Percentiles rank a stretch among this genome's conserved stretches.
Evolutionary conservation across 2,329 filamentous ascomycete species (phyloP).

Genomic region (Trichoderma asperellum): DNA sequence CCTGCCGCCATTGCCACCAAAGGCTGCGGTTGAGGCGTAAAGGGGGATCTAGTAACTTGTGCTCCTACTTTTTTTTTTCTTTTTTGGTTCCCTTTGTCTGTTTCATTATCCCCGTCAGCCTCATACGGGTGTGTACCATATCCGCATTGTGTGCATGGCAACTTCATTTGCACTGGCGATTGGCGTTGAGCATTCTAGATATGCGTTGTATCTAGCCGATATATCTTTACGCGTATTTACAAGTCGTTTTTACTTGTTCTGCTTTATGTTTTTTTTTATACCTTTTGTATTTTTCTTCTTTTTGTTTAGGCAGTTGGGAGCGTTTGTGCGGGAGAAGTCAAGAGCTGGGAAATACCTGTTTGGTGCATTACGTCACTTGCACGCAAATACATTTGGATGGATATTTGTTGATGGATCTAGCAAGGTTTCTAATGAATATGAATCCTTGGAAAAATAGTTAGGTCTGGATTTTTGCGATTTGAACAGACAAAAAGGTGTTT

Average conservation of each 20-base stretch:
- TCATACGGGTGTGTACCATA: not conserved
- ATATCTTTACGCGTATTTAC: not conserved
- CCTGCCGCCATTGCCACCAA: constrained; percentile 49
- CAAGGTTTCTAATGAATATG: not conserved
- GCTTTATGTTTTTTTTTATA: constrained; percentile 15
- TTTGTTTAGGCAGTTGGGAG: not conserved
- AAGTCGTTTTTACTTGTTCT: not conserved
- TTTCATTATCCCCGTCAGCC: not conserved
- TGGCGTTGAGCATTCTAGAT: not conserved
- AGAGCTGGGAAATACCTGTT: not conserved
- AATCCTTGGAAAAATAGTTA: not conserved
- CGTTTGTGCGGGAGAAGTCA: not conserved
- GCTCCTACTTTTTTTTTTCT: not conserved
- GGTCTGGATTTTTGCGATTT: not conserved
- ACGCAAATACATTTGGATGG: not conserved
- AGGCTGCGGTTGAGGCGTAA: constrained; percentile 33
- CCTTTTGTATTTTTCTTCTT: constrained; percentile 23
- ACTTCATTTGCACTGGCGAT: constrained; percentile 7
- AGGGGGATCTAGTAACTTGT: not conserved
- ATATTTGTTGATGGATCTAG: not conserved
- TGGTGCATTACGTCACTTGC: constrained; percentile 22
- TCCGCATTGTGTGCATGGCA: not conserved
- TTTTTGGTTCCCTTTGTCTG: not conserved
- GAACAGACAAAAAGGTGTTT: not conserved
- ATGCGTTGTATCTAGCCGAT: not conserved